Base-by-base conservation (phyloP, 2,329 filamentous ascomycete genomes). In the Xylariales sp. region DNA sequence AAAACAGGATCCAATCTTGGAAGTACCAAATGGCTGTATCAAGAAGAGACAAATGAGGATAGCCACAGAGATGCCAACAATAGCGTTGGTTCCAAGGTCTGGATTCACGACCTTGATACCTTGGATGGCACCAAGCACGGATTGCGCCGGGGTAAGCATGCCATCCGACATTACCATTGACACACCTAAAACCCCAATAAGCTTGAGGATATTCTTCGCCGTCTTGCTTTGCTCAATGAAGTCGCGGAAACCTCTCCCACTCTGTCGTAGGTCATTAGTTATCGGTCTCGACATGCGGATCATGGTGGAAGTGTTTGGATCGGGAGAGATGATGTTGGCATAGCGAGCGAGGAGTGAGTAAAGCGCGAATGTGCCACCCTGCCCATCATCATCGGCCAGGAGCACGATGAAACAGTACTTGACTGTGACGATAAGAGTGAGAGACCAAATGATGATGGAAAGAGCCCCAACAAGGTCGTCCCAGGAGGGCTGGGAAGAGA, bases 391-490 rank as follows among this genome's bases (percentile, higher is more conserved):
- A 54, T 83, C 78, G 32, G 80, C 80, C 21, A 62, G 61, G 4
- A 85, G 60, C 18, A 85, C 75, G 51, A 84, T 74, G 45, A 81
- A 64, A 24, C 77, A 66, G 51, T 84, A 84, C 57, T 85, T 85
- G 42, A 81, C 43, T 0, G 76, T 81, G 18, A 84, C 78, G 55
- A 84, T 81, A 40, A 83, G 56, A 20, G 75, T 79, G 19, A 84
- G 60, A 0, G 77, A 72, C 80, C 79, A 84, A 32, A 84, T 74
- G 44, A 85, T 77, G 31, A 84, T 69, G 6, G 79, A 83, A 2
- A 83, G 59, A 0, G 73, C 78, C 24, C 79, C 78, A 29, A 82
- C 63, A 3, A 84, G 62, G 46, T 83, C 76, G 11, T 72, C 64
- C 47, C 70, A 70, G 5, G 60, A 65, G 2, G 78, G 78, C 12